Conservation (phyloP, 805 yeast genomes). For the Metschnikowia hibisci region DNA sequence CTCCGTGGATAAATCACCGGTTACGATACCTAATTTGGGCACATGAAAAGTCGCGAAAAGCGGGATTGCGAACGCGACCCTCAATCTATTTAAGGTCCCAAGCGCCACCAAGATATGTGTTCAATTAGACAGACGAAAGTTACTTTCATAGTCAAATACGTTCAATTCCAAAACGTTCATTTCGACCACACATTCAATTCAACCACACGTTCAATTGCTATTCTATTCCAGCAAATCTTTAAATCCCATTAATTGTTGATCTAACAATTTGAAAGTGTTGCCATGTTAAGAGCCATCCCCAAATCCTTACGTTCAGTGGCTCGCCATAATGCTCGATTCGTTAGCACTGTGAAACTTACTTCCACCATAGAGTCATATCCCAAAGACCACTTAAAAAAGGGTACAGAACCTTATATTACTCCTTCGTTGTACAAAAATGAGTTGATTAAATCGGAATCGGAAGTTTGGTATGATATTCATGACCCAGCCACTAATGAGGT, state of each 20-base stretch:
- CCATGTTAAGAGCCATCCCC: conserved; percentile 13
- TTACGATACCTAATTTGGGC: conserved; percentile 2
- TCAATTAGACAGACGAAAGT: not conserved
- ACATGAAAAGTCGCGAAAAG: conserved; percentile 10
- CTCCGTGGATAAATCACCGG: conserved; percentile 4
- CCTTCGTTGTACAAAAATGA: conserved; percentile 51
- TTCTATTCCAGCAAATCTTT: no score
- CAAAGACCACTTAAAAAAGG: conserved; percentile 32
- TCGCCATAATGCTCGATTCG: conserved; percentile 6
- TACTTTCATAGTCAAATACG: no score
- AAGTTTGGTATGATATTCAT: conserved; percentile 59
- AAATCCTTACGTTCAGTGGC: conserved; percentile 8
- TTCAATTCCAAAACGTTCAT: no score
- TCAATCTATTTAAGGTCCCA: not conserved
- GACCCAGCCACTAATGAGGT: conserved; percentile 74
- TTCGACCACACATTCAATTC: no score
- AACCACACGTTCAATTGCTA: no score
- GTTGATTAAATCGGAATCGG: conserved; percentile 46
- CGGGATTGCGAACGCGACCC: conserved; percentile 17
- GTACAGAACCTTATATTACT: conserved; percentile 45
- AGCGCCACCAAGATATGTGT: not conserved
- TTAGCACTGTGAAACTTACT: conserved; percentile 19
- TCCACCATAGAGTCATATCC: conserved; percentile 39
- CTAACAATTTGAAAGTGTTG: not conserved
- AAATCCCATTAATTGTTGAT: no score